These are phyloP conservation scores for Suillus subaureus DNA, from an alignment of 768 basidiomycete species.

Conservation along the genomic window DNA sequence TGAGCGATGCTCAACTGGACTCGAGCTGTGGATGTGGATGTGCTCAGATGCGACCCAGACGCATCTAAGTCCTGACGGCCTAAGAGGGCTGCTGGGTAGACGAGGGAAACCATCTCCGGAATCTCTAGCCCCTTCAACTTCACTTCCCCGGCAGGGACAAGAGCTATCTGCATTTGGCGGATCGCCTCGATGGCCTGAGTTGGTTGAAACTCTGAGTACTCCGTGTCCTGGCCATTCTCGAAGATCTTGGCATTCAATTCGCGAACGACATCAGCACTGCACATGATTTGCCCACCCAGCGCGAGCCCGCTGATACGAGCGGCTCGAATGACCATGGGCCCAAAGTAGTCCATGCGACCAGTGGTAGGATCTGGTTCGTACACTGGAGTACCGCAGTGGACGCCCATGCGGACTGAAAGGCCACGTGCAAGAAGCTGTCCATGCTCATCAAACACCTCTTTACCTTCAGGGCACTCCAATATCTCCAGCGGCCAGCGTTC, in stretches of 20 bases:
- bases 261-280: constrained; percentile 82
- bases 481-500: constrained; percentile 94
- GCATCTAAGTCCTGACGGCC: constrained; percentile 67
- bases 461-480: constrained; percentile 89
- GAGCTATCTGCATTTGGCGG: constrained; percentile 64
- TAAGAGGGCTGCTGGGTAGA: constrained; percentile 77
- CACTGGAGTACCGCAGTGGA: constrained; percentile 88
- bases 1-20: constrained; percentile 75
- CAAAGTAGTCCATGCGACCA: constrained; percentile 96
- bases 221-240: constrained; percentile 57
- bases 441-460: constrained; percentile 66
- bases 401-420: constrained; percentile 94
- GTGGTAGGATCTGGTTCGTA: constrained; percentile 93
- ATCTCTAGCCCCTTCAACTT: constrained; percentile 95
- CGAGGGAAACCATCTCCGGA: constrained; percentile 81
- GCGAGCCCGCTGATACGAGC: constrained; percentile 83
- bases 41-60: constrained; percentile 19
- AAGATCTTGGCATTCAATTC: constrained; percentile 71
- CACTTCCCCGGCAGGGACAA: constrained; percentile 82
- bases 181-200: constrained; percentile 73
- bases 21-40: constrained; percentile 29
- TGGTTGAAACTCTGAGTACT: constrained; percentile 59
- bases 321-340: constrained; percentile 93
- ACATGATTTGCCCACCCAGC: constrained; percentile 92
- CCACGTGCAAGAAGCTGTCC: constrained; percentile 81